Evolutionary conservation across 2,329 filamentous ascomycete species (phyloP), one percentile per base, ranked within the genome.

Genomic region (Xylariaceae sp.): DNA sequence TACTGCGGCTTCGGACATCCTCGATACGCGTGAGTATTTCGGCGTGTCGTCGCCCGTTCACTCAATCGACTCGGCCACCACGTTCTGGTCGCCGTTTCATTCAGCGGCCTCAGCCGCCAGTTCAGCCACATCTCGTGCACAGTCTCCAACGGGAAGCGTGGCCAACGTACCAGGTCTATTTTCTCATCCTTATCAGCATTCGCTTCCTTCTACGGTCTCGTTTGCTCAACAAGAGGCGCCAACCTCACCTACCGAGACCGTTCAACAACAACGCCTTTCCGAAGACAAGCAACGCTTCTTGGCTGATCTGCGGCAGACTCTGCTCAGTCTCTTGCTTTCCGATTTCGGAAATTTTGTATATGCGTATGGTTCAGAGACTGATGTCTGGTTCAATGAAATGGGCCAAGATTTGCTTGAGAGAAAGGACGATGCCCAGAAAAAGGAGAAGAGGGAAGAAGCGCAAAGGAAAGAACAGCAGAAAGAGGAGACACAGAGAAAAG

Each of bases 81-180:
- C 90, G 0, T 95, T 93, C 66, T 97, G 91, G 90, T 96, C 92
- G 2, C 89, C 89, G 0, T 91, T 93, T 60, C 87, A 89, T 54
- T 84, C 84, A 0, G 77, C 82, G 0, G 80, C 86, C 55, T 83
- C 83, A 33, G 84, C 87, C 1, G 81, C 84, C 0, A 67, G 86
- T 73, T 66, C 89, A 67, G 73, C 79, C 69, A 67, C 79, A 0
- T 81, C 82, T 1, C 73, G 81, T 48, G 76, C 78, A 1, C 83
- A 84, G 53, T 86, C 83, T 6, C 82, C 83, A 0, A 82, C 80
- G 0, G 82, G 82, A 2, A 86, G 82, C 59, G 69, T 83, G 38
- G 79, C 80, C 7, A 85, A 83, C 58, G 65, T 83, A 1, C 81
- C 79, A 0, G 73, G 74, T 17, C 74, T 77, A 1, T 77, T 79